Evolutionary conservation across 306 rosid genomes (phyloP).

Genomic region (Gastrolobium villosum): DNA sequence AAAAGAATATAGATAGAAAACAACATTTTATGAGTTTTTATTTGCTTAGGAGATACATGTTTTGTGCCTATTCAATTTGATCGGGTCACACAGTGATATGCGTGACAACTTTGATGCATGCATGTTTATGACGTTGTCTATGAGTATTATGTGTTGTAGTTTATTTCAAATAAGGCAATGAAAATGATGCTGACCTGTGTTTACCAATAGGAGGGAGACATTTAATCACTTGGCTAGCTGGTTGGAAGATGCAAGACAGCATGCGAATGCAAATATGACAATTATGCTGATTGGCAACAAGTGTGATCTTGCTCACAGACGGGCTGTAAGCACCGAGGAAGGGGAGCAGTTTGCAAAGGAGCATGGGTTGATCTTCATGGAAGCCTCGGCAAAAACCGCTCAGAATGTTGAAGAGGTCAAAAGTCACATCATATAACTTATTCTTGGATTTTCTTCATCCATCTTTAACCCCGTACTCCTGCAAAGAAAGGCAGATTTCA

Average conservation of each 20-base stretch:
- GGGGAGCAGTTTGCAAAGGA: conserved; percentile 99
- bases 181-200: conserved; percentile 24
- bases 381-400: conserved; percentile 98
- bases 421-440: conserved; percentile 15
- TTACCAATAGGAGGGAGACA: conserved; percentile 87
- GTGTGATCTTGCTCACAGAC: conserved; percentile 96
- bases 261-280: conserved; percentile 98
- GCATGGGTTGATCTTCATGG: conserved; percentile 95
- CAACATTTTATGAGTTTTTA: neutral
- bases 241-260: conserved; percentile 99
- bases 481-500: neutral
- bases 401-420: conserved; percentile 97
- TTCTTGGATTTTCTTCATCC: conserved; percentile 31
- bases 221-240: conserved; percentile 99
- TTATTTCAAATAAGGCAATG: conserved; percentile 16
- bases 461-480: neutral
- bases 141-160: conserved; percentile 15
- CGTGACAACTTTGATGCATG: neutral
- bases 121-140: conserved; percentile 25
- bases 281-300: conserved; percentile 95
- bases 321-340: conserved; percentile 99
- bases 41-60: conserved; percentile 16
- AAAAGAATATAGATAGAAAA: conserved; percentile 11
- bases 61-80: conserved; percentile 16
- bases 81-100: conserved; percentile 3